Evolutionary conservation across 2,329 filamentous ascomycete genomes (phyloP), one percentile per base, ranked within the genome.

Genomic region (Grosmannia huntii): DNA sequence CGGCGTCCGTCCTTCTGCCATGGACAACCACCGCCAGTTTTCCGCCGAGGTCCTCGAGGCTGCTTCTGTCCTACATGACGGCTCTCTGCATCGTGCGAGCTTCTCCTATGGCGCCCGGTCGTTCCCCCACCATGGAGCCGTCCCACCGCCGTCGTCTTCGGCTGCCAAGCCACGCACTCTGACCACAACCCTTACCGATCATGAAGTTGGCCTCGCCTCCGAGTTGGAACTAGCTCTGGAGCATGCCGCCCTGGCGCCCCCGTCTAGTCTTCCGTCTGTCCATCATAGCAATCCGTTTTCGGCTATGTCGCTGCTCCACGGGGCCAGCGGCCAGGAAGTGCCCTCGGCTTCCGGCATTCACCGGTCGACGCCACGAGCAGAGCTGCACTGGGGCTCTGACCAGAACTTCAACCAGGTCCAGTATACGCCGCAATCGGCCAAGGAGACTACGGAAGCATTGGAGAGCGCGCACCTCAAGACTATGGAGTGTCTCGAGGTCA

Each of bases 11-110:
- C 14, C 12, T 16, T 25, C 44, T n/a, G 44, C 44, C 11, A 48
- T 48, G 14, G 44, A 48, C 57, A 21, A 25, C 56, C 44, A 70
- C 36, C 64, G 67, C 57, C 67, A 68, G n/a, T 67, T 72, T 12
- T 72, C 78, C 3, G 73, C 76, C 21, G 83, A 86, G 62, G 77
- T 85, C 6, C 70, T 85, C 53, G 80, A 78, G 44, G 82, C 81
- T 5, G 79, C 82, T 10, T 79, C 75, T 6, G 63, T 79, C 14
- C 62, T 80, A 12, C 75, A 77, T 56, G 78, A 77, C 61, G 72
- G 71, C 10, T 65, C 71, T n/a, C 60, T 66, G 19, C 56, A 61
- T 19, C 53, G 53, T 12, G n/a, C 59, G 27, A 28, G 16, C 53
- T 28, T 27, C 23, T 16, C 21, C 48, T 21, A 50, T 5, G 36